Percentiles rank a stretch among this genome's conserved stretches.
phyloP scores from a whole-genome alignment of 2,329 filamentous ascomycete genomes.

The Clonostachys sp. region DNA sequence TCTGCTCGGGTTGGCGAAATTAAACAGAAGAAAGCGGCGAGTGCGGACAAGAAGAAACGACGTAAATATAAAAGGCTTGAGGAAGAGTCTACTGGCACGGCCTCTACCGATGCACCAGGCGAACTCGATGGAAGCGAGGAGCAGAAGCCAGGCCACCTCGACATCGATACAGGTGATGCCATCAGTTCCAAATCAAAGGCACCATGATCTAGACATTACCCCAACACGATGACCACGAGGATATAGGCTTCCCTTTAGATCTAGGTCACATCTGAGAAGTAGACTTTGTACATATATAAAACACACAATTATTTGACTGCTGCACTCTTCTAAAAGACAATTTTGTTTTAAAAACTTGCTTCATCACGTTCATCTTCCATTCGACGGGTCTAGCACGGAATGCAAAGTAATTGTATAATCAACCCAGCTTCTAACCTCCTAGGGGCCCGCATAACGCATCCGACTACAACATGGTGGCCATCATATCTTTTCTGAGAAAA shows the following conservation, averaged over 20 bases:
- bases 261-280: too few species aligned
- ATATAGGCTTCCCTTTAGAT: too few species aligned
- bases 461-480: constrained; percentile 45
- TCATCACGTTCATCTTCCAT: constrained; percentile 13
- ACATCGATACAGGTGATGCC: too few species aligned
- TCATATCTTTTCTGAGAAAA: constrained; percentile 40
- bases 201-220: not conserved
- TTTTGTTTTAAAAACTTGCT: not conserved
- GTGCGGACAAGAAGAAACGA: constrained; percentile 74
- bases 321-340: not conserved
- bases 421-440: constrained; percentile 47
- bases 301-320: not conserved
- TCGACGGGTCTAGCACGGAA: constrained; percentile 25
- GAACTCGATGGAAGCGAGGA: not conserved
- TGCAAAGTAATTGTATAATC: constrained; percentile 51
- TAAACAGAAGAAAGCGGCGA: constrained; percentile 67
- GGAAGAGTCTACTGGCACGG: constrained; percentile 32
- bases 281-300: too few species aligned
- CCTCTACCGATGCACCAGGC: not conserved
- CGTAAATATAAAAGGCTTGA: constrained; percentile 69
- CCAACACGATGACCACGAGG: not conserved
- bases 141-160: too few species aligned
- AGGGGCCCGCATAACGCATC: constrained; percentile 39
- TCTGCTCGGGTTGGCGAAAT: constrained; percentile 58
- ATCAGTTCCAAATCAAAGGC: not conserved